A percentile compares a stretch with the other conserved stretches of the same genome.
Conservation (phyloP, 169 alveolate genomes). For the Cryptosporidium ryanae region DNA sequence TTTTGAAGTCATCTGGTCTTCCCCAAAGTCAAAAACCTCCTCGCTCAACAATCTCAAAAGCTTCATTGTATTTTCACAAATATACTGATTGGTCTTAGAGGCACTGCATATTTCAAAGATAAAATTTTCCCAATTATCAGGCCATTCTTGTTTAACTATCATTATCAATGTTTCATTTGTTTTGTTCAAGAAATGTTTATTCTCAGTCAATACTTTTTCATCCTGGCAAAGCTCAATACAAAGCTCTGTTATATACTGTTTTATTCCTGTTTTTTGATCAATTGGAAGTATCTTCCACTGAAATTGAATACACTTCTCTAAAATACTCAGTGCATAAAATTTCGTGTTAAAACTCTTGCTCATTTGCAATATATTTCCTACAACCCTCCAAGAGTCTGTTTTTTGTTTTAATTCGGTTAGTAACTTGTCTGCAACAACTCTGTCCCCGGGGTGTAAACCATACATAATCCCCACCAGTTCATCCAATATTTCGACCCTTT, state of each 20-base stretch:
- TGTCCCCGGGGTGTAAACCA: conserved; percentile 82
- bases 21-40: conserved; percentile 94
- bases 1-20: conserved; percentile 88
- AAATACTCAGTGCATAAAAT: conserved; percentile 88
- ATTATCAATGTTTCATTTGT: conserved; percentile 87
- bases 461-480: conserved; percentile 89
- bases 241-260: conserved; percentile 86
- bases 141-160: conserved; percentile 98
- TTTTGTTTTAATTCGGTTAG: conserved; percentile 87
- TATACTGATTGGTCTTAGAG: conserved; percentile 92
- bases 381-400: conserved; percentile 92
- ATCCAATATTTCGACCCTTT: conserved; percentile 86
- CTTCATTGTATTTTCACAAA: conserved; percentile 98
- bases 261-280: conserved; percentile 87
- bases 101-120: conserved; percentile 98
- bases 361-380: conserved; percentile 87
- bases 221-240: conserved; percentile 79
- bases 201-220: conserved; percentile 83
- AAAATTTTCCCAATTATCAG: conserved; percentile 97
- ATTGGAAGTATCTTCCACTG: conserved; percentile 89
- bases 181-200: conserved; percentile 87
- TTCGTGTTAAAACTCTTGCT: conserved; percentile 87
- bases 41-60: conserved; percentile 95
- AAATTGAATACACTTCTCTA: conserved; percentile 87
- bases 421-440: conserved; percentile 89